Percentiles rank a stretch among this genome's conserved stretches.
phyloP scores from a whole-genome alignment of 805 yeast species.

The Metschnikowia anglica region DNA sequence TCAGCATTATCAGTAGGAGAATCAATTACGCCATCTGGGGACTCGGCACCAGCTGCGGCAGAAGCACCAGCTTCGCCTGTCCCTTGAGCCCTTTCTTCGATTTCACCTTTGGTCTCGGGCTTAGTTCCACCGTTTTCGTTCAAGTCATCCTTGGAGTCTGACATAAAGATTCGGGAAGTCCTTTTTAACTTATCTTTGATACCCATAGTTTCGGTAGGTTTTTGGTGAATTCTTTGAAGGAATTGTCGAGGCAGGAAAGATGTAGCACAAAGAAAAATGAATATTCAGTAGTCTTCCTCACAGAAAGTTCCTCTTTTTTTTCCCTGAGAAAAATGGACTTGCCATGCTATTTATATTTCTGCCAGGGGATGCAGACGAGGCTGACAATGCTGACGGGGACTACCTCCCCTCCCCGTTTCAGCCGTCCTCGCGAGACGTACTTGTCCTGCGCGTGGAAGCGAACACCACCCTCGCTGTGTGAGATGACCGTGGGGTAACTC shows the following conservation, averaged over 20 bases:
- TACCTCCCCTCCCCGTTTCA: conserved; percentile 15
- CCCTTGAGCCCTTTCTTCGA: conserved; percentile 1
- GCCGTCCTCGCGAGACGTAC: conserved; percentile 9
- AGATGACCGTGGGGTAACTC: conserved; percentile 10
- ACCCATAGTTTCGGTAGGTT: conserved; percentile 11
- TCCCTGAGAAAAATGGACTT: conserved; percentile 4
- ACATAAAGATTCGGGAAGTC: conserved; percentile 18
- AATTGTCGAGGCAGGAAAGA: neutral
- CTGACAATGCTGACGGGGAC: conserved; percentile 8
- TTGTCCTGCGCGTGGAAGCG: conserved; percentile 12
- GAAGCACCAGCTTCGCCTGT: conserved; percentile 2
- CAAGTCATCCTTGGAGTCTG: conserved; percentile 17
- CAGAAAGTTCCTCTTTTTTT: conserved; percentile 6
- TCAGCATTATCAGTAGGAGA: conserved; percentile 10
- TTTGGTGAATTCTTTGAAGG: neutral
- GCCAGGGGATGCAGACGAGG: conserved; percentile 12
- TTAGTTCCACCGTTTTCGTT: conserved; percentile 4
- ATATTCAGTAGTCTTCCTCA: conserved; percentile 1
- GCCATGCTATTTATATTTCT: conserved; percentile 14
- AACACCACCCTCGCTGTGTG: conserved; percentile 12
- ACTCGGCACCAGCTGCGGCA: neutral
- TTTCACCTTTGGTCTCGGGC: conserved; percentile 2
- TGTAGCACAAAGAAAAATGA: neutral
- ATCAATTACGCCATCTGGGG: conserved; percentile 4
- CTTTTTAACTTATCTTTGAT: conserved; percentile 20